Evolutionary conservation across 2,329 filamentous ascomycete genomes (phyloP), one percentile per base, ranked within the genome.

Genomic region (Venturia carpophila): DNA sequence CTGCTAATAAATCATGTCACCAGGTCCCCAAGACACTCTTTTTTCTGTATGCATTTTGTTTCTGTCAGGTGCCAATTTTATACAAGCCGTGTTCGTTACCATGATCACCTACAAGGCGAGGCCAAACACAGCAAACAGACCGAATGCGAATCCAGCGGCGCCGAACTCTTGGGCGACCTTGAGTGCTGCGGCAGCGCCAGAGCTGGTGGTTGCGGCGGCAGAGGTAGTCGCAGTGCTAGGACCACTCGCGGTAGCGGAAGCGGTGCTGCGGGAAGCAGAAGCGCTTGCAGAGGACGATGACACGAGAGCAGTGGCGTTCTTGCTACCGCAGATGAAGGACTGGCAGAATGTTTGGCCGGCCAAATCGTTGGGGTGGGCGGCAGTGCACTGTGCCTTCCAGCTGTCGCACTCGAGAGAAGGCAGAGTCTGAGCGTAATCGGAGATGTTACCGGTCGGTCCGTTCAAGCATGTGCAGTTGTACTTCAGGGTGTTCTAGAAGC

Each of bases 381-480:
- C 68, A 66, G 77, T 73, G 70, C 79, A 81, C 65, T 74, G 68
- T 47, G 67, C 69, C 71, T 75, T 83, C 75, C 79, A 82, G 68
- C 75, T 75, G 70, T 80, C 71, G 77, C 86, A 88, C 73, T 84
- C 79, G 74, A 79, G 86, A 75, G 79, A 84, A 52, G 85, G 84
- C 61, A 89, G 76, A 30, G 84, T 84, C 74, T 83, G 76, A 64
- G 75, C 69, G 75, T 86, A 89, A 69, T 78, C 75, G 67, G 76
- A 73, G 69, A 86, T 79, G 71, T 85, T 80, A 69, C 84, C 84
- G 9, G 73, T 72, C 52, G 78, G 80, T 68, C 80, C 81, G 72
- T 85, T 82, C 68, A 71, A 68, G 78, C 86, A 89, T 62, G 77
- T 76, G 75, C 86, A 89, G 66, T 71, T 78, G 77, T 79, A 88